Percentiles rank a stretch among this genome's conserved stretches.
Evolutionary conservation across 2,329 filamentous ascomycete species (phyloP).

Genomic region (Xylaria sp.): DNA sequence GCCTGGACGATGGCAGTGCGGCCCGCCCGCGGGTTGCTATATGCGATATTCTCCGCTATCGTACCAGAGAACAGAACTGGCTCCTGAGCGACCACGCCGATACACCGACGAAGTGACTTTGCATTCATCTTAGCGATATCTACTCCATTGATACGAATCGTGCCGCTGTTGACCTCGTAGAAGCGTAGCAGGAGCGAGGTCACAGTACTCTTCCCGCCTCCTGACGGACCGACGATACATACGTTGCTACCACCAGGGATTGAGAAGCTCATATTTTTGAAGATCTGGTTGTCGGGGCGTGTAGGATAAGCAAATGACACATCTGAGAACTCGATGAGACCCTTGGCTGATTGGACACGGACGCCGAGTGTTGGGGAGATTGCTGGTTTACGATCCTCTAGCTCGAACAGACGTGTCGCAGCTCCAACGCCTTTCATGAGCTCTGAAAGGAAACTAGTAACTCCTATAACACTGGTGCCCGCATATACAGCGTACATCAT

Average conservation of each 20-base stretch:
- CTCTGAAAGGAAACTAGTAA: conserved; percentile 96
- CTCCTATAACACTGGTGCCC: conserved; percentile 85
- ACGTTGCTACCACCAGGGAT: conserved; percentile 95
- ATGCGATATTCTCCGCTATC: conserved; percentile 88
- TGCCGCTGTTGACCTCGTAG: conserved; percentile 80
- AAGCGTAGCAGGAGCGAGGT: conserved; percentile 90
- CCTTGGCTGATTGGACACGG: conserved; percentile 82
- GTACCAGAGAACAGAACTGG: conserved; percentile 89
- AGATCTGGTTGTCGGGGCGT: conserved; percentile 87
- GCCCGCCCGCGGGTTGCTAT: conserved; percentile 81
- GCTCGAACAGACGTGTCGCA: conserved; percentile 92
- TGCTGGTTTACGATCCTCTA: conserved; percentile 86
- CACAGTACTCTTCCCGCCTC: conserved; percentile 95
- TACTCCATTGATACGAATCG: conserved; percentile 81
- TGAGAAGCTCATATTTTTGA: conserved; percentile 85
- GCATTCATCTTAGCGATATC: conserved; percentile 88
- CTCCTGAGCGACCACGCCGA: conserved; percentile 94
- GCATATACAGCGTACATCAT: conserved; percentile 96
- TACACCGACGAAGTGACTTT: conserved; percentile 88
- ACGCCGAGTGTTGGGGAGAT: conserved; percentile 86
- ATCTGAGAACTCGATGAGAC: conserved; percentile 84
- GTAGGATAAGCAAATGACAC: conserved; percentile 93
- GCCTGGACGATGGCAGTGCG: conserved; percentile 83
- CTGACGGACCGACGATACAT: conserved; percentile 93
- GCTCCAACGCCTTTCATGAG: conserved; percentile 99